phyloP scores from a whole-genome alignment of 768 basidiomycete genomes.

The Tricholoma sp. region DNA sequence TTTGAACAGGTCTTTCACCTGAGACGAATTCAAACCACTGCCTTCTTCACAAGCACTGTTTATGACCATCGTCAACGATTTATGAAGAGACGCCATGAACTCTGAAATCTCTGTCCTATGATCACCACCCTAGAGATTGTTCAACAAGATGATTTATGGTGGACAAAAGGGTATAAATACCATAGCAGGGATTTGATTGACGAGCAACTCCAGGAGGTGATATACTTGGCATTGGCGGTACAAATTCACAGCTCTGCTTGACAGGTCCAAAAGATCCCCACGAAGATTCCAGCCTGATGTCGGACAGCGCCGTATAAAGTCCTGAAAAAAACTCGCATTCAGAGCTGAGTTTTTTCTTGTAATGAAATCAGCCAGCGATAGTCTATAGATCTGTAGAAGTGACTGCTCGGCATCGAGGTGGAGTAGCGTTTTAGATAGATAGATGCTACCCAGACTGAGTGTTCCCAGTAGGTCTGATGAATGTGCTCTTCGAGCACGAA shows the following conservation, averaged over 20 bases:
- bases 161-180: slow-evolving; percentile 27
- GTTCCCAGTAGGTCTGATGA: slow-evolving; percentile 58
- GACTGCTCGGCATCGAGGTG: slow-evolving; percentile 37
- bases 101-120: slow-evolving; percentile 35
- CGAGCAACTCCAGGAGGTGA: slow-evolving; percentile 61
- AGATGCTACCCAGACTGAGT: slow-evolving; percentile 67
- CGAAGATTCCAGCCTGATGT: slow-evolving; percentile 61
- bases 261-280: slow-evolving; percentile 50
- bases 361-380: slow-evolving; percentile 70
- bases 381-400: slow-evolving; percentile 52
- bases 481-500: slow-evolving; percentile 61
- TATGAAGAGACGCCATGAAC: slow-evolving; percentile 49
- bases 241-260: slow-evolving; percentile 60
- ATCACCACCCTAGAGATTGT: slow-evolving; percentile 13
- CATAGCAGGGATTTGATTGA: slow-evolving; percentile 46
- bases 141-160: slow-evolving; percentile 2
- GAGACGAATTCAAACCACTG: slow-evolving; percentile 46
- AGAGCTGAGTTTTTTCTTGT: slow-evolving; percentile 77
- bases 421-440: slow-evolving; percentile 51
- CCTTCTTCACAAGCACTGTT: slow-evolving; percentile 44
- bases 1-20: slow-evolving; percentile 79
- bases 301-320: slow-evolving; percentile 68
- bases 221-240: slow-evolving; percentile 76
- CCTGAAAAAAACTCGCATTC: slow-evolving; percentile 70
- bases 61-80: slow-evolving; percentile 43